phyloP scores from a whole-genome alignment of 441 rosid genomes.

The Erodium texanum region DNA sequence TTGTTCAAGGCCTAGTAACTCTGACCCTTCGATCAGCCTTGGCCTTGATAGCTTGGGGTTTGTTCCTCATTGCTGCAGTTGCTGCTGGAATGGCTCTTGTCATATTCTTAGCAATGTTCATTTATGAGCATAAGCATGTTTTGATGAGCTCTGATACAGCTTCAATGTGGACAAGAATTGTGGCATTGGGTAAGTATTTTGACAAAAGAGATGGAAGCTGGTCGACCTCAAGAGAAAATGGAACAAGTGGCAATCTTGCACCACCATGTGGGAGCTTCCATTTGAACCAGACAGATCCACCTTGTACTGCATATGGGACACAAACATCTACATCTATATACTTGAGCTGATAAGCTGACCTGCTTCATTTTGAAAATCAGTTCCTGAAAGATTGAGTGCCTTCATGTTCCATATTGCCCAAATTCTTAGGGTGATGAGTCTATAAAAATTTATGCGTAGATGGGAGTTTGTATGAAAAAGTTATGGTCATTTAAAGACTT shows the following conservation, averaged over 20 bases:
- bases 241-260: neutral
- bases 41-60: conserved; percentile 48
- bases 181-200: neutral
- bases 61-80: conserved; percentile 39
- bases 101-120: conserved; percentile 25
- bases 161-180: conserved; percentile 4
- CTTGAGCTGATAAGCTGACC: neutral
- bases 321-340: neutral
- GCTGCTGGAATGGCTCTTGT: conserved; percentile 31
- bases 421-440: too few relatives aligned
- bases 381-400: neutral
- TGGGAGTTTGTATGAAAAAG: too few relatives aligned
- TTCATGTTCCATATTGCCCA: neutral
- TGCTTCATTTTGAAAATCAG: neutral
- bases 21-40: conserved; percentile 33
- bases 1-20: conserved; percentile 28
- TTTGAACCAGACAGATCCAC: neutral
- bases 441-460: too few relatives aligned
- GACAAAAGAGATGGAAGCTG: neutral
- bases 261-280: neutral
- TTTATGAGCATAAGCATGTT: conserved; percentile 17
- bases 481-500: too few relatives aligned
- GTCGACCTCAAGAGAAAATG: neutral
- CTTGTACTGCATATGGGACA: too few relatives aligned
- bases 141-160: neutral